phyloP scores from a whole-genome alignment of 257 asterid genomes.

The Gentiana straminea region DNA sequence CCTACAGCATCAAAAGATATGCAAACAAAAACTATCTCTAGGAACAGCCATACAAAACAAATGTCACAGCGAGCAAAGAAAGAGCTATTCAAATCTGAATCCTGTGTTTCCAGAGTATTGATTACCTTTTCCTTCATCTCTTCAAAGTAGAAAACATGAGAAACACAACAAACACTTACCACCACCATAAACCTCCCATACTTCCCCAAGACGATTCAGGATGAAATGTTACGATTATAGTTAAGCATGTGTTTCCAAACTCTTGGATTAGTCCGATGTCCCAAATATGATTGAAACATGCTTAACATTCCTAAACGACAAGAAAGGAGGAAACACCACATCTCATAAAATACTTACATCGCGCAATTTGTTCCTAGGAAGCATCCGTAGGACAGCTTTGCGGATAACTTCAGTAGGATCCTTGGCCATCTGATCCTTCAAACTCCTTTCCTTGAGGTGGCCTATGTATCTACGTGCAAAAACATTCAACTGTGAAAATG shows the following conservation, averaged over 20 bases:
- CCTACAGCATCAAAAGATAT: no score
- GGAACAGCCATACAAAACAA: no score
- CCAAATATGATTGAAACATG: background rate
- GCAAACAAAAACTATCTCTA: no score
- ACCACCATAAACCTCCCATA: no score
- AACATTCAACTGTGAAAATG: slow-evolving; percentile 1
- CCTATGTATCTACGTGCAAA: slow-evolving; percentile 58
- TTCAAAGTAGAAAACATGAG: no score
- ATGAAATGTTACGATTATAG: no score
- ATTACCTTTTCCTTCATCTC: no score
- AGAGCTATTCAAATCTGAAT: no score
- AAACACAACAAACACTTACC: no score
- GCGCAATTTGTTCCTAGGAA: slow-evolving; percentile 88
- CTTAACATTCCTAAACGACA: slow-evolving; percentile 1
- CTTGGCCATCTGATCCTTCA: slow-evolving; percentile 95
- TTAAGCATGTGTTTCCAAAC: background rate
- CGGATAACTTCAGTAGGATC: slow-evolving; percentile 98
- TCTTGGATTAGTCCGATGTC: background rate
- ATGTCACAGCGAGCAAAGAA: no score
- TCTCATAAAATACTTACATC: slow-evolving; percentile 50
- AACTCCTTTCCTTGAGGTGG: slow-evolving; percentile 87
- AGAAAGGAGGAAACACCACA: background rate
- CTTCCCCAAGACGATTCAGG: no score
- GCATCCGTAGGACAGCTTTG: slow-evolving; percentile 92
- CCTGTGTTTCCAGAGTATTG: no score